Conservation (phyloP, 169 alveolate species). For the Cyclospora cayetanensis region DNA sequence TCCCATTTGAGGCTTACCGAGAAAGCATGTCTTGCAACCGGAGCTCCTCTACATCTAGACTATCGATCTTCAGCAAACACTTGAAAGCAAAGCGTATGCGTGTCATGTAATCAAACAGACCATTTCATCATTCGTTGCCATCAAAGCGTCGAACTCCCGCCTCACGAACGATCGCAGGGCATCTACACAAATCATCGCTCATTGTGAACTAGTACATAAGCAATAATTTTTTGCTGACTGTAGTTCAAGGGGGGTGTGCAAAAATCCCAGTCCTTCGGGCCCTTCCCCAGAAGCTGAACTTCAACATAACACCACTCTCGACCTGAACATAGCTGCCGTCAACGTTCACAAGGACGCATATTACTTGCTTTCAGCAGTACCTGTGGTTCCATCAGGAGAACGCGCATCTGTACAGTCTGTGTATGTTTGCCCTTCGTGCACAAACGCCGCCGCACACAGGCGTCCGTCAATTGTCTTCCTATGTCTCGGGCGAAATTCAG, state of each 20-base stretch:
- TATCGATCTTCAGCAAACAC: not conserved
- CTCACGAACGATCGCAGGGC: not conserved
- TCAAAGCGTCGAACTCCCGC: not conserved
- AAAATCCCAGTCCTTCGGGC: slow-evolving; percentile 85
- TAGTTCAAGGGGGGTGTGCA: slow-evolving; percentile 50
- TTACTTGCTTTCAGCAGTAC: slow-evolving; percentile 13
- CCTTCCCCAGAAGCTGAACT: slow-evolving; percentile 88
- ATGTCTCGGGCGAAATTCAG: slow-evolving; percentile 87
- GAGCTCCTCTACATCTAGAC: not conserved
- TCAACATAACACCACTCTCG: slow-evolving; percentile 93
- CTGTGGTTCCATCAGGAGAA: slow-evolving; percentile 91
- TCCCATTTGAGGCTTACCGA: not conserved
- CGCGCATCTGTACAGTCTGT: slow-evolving; percentile 89
- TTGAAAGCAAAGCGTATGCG: not conserved
- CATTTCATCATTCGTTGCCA: slow-evolving; percentile 3
- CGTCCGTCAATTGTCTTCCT: slow-evolving; percentile 90
- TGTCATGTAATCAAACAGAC: not conserved
- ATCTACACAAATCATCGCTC: not conserved
- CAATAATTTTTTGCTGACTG: not conserved
- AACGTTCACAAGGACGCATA: not conserved
- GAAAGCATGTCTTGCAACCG: not conserved
- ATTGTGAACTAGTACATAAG: not conserved
- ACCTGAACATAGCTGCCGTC: no score
- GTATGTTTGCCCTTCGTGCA: slow-evolving; percentile 89
- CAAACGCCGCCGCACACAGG: slow-evolving; percentile 91